These are phyloP conservation scores for Eimeria zaria DNA, from an alignment of 169 alveolate genomes.

Conservation along the genomic window DNA sequence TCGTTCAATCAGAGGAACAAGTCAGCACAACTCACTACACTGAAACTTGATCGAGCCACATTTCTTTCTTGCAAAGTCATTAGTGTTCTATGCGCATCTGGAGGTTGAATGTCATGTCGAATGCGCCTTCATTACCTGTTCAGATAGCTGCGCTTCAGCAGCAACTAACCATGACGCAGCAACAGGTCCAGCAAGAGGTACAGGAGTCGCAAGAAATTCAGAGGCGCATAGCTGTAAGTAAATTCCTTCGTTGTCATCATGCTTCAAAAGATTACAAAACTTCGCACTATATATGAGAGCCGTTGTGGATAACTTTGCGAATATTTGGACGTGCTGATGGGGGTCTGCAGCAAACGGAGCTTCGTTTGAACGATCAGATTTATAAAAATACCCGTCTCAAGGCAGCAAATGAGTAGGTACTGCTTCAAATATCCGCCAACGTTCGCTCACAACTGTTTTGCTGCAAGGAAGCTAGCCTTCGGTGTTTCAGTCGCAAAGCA, in stretches of 20 bases:
- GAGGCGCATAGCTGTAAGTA: slow-evolving; percentile 59
- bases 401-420: slow-evolving; percentile 78
- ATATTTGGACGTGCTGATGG: neutral
- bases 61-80: neutral
- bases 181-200: slow-evolving; percentile 69
- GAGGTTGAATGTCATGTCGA: neutral
- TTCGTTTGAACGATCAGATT: slow-evolving; percentile 75
- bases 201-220: slow-evolving; percentile 69
- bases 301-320: neutral
- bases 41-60: neutral
- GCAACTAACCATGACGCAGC: slow-evolving; percentile 63
- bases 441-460: neutral
- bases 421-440: neutral
- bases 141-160: slow-evolving; percentile 71
- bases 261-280: neutral
- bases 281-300: neutral
- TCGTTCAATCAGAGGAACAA: slow-evolving; percentile 73
- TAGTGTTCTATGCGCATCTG: neutral
- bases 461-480: neutral
- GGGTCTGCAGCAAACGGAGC: slow-evolving; percentile 79
- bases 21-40: neutral
- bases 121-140: neutral
- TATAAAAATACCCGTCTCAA: slow-evolving; percentile 76
- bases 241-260: neutral
- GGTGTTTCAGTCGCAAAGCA: neutral